Evolutionary conservation across 2,329 filamentous ascomycete species (phyloP).

Genomic region (Colletotrichum paranaense): DNA sequence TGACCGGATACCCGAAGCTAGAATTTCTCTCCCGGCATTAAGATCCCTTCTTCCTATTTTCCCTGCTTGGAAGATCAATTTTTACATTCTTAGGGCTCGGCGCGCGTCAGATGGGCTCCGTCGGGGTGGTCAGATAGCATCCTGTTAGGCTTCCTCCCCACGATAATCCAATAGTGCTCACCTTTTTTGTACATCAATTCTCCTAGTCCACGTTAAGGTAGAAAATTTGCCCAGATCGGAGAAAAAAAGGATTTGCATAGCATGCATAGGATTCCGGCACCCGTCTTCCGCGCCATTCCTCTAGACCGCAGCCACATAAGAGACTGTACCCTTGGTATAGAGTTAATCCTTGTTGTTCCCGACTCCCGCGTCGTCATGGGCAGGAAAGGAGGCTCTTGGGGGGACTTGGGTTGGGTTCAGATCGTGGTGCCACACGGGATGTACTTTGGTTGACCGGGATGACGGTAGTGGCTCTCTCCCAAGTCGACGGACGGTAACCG

Average conservation of each 20-base stretch:
- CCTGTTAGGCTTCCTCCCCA: constrained; percentile 14
- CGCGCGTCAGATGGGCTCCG: constrained; percentile 16
- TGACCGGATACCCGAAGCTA: constrained; percentile 17
- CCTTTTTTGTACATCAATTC: background rate
- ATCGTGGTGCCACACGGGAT: background rate
- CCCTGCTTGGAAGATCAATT: background rate
- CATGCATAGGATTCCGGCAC: constrained; percentile 9
- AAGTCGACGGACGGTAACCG: constrained; percentile 6
- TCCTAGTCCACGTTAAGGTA: background rate
- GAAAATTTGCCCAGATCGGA: background rate
- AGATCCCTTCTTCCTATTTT: background rate
- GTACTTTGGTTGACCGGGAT: constrained; percentile 12
- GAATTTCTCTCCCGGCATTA: background rate
- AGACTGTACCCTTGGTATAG: background rate
- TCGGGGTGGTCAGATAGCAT: constrained; percentile 22
- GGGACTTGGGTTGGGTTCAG: background rate
- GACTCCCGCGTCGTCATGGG: background rate
- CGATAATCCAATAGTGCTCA: background rate
- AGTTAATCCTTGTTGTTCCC: background rate
- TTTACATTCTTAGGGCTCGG: constrained; percentile 22
- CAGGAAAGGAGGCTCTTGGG: constrained; percentile 12
- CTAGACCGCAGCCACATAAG: background rate
- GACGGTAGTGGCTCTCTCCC: background rate
- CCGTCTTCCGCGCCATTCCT: background rate
- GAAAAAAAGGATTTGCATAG: background rate